Conservation (phyloP, 306 rosid genomes). For the Senna siamea region DNA sequence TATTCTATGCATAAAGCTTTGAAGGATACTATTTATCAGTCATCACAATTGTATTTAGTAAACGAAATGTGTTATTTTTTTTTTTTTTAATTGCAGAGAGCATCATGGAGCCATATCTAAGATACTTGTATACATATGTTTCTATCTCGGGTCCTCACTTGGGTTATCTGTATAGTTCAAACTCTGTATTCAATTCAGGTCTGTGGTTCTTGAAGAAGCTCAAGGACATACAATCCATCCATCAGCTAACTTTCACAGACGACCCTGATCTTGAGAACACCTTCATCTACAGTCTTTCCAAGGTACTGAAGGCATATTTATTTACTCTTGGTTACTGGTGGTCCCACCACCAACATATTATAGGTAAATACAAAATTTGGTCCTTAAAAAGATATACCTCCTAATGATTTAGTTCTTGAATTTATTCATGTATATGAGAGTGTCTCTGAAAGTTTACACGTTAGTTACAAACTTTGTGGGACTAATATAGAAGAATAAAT, state of each 20-base stretch:
- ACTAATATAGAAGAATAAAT: no score
- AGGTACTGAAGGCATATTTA: conserved; percentile 55
- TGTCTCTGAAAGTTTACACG: no score
- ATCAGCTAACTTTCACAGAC: conserved; percentile 91
- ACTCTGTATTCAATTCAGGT: conserved; percentile 90
- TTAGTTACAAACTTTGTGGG: no score
- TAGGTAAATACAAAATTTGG: no score
- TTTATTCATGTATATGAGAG: no score
- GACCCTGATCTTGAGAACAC: conserved; percentile 82
- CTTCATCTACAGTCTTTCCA: conserved; percentile 83
- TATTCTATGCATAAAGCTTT: conserved; percentile 32
- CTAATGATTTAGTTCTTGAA: no score
- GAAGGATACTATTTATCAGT: conserved; percentile 12
- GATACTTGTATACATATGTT: conserved; percentile 69
- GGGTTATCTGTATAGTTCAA: conserved; percentile 91
- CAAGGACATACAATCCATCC: conserved; percentile 82
- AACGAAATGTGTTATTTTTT: conserved; percentile 24
- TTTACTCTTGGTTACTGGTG: background rate
- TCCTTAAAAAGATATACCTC: no score
- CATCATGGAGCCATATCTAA: conserved; percentile 85
- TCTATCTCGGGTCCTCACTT: conserved; percentile 94
- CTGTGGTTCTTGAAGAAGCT: conserved; percentile 93
- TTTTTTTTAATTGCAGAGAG: conserved; percentile 62
- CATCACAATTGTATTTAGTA: conserved; percentile 27
- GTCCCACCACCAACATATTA: background rate